Conservation (phyloP, 345 rosid genomes). For the Mangifera indica region DNA sequence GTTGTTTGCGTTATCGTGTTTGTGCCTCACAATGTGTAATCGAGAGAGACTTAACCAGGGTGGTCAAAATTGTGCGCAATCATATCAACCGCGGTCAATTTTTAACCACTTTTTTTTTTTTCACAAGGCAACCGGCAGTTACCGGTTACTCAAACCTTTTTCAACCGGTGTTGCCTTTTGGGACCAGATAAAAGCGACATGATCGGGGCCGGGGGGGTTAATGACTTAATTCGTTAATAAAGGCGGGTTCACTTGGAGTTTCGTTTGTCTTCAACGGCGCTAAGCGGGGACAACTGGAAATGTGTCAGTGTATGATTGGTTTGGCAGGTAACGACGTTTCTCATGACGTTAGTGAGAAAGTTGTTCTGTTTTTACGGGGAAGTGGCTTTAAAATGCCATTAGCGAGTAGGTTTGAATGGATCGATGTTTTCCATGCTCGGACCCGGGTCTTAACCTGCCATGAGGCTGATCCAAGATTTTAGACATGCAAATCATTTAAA, state of each 20-base stretch:
- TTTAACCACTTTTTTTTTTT: constrained; percentile 43
- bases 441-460: too few species aligned
- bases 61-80: constrained; percentile 58
- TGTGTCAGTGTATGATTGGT: constrained; percentile 26
- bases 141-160: constrained; percentile 7
- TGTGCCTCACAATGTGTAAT: constrained; percentile 15
- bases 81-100: constrained; percentile 82
- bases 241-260: constrained; percentile 29
- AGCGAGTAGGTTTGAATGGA: constrained; percentile 67
- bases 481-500: too few species aligned
- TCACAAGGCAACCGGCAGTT: constrained; percentile 45
- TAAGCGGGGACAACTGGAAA: constrained; percentile 16
- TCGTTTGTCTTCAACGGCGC: constrained; percentile 41
- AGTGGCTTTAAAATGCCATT: constrained; percentile 67
- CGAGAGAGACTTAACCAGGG: constrained; percentile 52
- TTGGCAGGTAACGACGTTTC: constrained; percentile 45
- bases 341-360: constrained; percentile 47
- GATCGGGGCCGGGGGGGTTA: constrained; percentile 8
- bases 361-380: constrained; percentile 60
- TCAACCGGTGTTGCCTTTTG: constrained; percentile 31
- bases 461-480: too few species aligned
- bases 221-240: constrained; percentile 34
- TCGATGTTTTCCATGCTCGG: too few species aligned
- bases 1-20: constrained; percentile 9
- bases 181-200: constrained; percentile 36